These are phyloP conservation scores for Neofusicoccum umdonicola DNA, from an alignment of 2,329 filamentous ascomycete genomes.

Conservation along the genomic window DNA sequence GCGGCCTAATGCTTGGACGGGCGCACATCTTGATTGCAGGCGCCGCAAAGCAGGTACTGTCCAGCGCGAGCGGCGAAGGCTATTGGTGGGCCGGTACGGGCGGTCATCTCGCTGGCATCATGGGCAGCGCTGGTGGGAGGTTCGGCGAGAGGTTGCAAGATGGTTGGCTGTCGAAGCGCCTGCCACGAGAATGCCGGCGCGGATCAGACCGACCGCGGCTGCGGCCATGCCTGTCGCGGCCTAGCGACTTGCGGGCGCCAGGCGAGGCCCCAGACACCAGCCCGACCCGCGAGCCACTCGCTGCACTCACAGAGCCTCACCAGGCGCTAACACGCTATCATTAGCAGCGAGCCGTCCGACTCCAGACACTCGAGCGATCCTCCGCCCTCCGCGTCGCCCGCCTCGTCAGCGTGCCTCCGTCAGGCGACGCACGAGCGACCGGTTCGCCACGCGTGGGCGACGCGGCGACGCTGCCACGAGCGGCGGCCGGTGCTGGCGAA, in stretches of 20 bases:
- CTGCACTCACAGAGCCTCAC: constrained; percentile 5
- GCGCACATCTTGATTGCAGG: constrained; percentile 8
- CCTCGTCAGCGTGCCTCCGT: constrained; percentile 1
- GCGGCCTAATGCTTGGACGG: background rate
- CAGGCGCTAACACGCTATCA: constrained; percentile 13
- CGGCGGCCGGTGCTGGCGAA: background rate
- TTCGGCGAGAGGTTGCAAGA: constrained; percentile 14
- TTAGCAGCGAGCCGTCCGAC: constrained; percentile 6
- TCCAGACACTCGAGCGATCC: background rate
- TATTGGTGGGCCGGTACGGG: constrained; percentile 11
- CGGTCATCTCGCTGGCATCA: constrained; percentile 2
- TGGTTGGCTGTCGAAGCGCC: constrained; percentile 34
- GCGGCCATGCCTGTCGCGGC: background rate
- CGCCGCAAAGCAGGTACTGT: constrained; percentile 15
- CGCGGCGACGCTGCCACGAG: background rate
- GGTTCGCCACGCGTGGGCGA: background rate
- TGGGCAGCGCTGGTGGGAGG: constrained; percentile 1
- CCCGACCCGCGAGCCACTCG: constrained; percentile 3
- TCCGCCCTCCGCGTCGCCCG: constrained; percentile 2
- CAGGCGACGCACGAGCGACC: background rate
- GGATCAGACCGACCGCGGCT: constrained; percentile 5
- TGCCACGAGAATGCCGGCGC: constrained; percentile 15
- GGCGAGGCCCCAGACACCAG: background rate
- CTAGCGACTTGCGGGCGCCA: background rate
- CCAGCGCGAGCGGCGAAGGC: background rate